Percentiles rank a stretch among this genome's conserved stretches.
Evolutionary conservation across 768 basidiomycete species (phyloP).

Genomic region (Kwoniella pini): DNA sequence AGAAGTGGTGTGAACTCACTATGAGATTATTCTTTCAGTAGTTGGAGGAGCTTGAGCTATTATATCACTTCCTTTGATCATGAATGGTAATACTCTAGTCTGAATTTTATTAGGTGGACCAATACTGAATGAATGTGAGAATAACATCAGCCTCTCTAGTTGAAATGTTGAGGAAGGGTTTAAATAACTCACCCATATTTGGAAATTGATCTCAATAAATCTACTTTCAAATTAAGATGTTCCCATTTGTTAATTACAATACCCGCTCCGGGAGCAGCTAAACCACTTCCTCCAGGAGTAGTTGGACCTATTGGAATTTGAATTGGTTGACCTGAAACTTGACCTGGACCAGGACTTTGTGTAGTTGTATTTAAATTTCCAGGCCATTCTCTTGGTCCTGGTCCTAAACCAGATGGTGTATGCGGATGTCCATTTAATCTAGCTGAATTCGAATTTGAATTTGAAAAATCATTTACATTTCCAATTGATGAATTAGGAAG

Average conservation of each 20-base stretch:
- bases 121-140: slow-evolving; percentile 60
- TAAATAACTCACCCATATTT: slow-evolving; percentile 80
- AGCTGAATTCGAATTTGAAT: background rate
- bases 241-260: slow-evolving; percentile 93
- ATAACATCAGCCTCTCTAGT: background rate
- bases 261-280: slow-evolving; percentile 38
- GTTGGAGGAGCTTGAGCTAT: slow-evolving; percentile 99
- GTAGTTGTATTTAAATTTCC: background rate
- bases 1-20: too few species aligned
- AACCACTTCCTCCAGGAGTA: slow-evolving; percentile 24
- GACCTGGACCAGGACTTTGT: slow-evolving; percentile 1
- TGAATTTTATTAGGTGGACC: slow-evolving; percentile 99
- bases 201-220: slow-evolving; percentile 79
- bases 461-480: too few species aligned
- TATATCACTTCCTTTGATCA: slow-evolving; percentile 85
- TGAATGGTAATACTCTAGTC: slow-evolving; percentile 91
- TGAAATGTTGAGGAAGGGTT: too few species aligned
- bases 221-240: slow-evolving; percentile 78
- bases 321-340: too few species aligned
- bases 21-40: slow-evolving; percentile 96
- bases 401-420: slow-evolving; percentile 13
- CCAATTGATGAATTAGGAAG: background rate
- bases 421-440: slow-evolving; percentile 10
- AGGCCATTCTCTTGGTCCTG: slow-evolving; percentile 23
- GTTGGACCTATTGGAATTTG: background rate